phyloP scores from a whole-genome alignment of 1,139 yeast genomes.

The Debaryomyces sp. region DNA sequence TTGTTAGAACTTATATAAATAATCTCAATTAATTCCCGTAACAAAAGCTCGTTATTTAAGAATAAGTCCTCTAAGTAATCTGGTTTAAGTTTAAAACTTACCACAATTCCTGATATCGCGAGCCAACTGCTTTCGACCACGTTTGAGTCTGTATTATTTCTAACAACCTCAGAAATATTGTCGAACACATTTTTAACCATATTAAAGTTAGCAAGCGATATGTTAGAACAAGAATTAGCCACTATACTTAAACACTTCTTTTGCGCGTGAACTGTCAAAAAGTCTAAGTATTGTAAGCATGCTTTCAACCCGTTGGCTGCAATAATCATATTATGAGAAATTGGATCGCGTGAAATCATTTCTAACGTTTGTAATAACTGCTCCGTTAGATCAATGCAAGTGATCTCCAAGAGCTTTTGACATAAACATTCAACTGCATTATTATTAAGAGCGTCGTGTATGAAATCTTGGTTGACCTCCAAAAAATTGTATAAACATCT shows the following conservation, averaged over 20 bases:
- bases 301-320: conserved; percentile 65
- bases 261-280: conserved; percentile 88
- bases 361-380: conserved; percentile 83
- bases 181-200: conserved; percentile 62
- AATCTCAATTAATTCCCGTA: conserved; percentile 30
- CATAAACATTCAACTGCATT: conserved; percentile 72
- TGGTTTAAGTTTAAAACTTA: conserved; percentile 51
- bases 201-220: conserved; percentile 47
- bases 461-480: conserved; percentile 73
- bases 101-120: conserved; percentile 64
- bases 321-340: conserved; percentile 51
- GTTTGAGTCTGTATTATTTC: conserved; percentile 57
- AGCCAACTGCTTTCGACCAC: conserved; percentile 74
- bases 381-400: conserved; percentile 86
- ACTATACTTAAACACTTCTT: conserved; percentile 78
- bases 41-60: conserved; percentile 27
- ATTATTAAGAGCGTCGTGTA: conserved; percentile 63
- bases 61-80: conserved; percentile 50
- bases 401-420: conserved; percentile 69
- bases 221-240: conserved; percentile 68
- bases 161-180: conserved; percentile 61
- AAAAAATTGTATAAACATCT: conserved; percentile 81
- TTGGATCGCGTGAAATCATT: conserved; percentile 60
- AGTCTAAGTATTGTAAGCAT: conserved; percentile 77
- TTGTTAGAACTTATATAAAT: conserved; percentile 35